phyloP scores from a whole-genome alignment of 106 monocot genomes.

The Apostasia shenzhenica region DNA sequence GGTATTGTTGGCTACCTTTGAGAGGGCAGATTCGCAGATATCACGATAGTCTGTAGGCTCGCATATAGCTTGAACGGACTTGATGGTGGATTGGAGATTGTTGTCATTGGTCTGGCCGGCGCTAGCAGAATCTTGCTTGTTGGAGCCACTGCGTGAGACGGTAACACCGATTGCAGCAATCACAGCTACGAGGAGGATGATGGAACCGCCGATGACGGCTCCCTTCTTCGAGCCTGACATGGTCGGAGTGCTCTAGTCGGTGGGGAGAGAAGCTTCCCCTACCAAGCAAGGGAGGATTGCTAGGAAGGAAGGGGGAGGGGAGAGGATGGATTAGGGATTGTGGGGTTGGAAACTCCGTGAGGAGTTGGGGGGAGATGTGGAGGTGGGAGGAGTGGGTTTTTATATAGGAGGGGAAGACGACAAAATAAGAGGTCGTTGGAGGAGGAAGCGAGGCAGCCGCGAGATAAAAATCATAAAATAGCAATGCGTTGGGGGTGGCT shows the following conservation, averaged over 20 bases:
- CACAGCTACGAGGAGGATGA: constrained; percentile 18
- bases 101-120: neutral
- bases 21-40: constrained; percentile 21
- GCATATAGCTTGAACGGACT: constrained; percentile 29
- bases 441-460: neutral
- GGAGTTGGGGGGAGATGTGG: neutral
- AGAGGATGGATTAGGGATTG: neutral
- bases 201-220: constrained; percentile 16
- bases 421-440: constrained; percentile 1
- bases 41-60: constrained; percentile 25
- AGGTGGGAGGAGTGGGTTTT: neutral
- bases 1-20: constrained; percentile 9
- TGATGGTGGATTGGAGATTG: constrained; percentile 15
- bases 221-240: constrained; percentile 7
- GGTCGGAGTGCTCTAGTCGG: neutral
- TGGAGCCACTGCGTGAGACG: neutral
- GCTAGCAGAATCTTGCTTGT: neutral
- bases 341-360: neutral
- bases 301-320: neutral
- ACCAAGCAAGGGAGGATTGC: constrained; percentile 5
- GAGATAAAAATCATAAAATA: neutral
- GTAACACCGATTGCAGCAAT: constrained; percentile 12
- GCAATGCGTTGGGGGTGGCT: neutral
- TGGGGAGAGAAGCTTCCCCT: neutral
- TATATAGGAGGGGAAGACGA: neutral